Conservation (phyloP, 1,284 basidiomycete species). For the Ustilago tritici region DNA sequence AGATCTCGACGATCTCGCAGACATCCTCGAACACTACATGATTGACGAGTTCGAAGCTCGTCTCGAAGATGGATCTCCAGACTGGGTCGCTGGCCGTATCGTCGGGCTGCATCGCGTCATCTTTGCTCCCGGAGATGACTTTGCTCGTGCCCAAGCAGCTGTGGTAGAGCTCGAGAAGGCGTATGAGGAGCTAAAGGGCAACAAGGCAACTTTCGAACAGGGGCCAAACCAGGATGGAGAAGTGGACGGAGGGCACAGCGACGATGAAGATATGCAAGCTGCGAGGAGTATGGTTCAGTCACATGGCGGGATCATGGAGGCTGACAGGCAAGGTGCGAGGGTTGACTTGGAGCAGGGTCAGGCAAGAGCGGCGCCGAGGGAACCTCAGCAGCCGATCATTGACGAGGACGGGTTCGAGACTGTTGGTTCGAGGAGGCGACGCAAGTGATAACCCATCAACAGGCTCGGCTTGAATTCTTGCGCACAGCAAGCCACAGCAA, state of each 20-base stretch:
- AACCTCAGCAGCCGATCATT: constrained; percentile 49
- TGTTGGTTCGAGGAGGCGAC: constrained; percentile 56
- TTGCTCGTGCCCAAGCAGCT: constrained; percentile 36
- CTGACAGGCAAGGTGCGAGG: constrained; percentile 36
- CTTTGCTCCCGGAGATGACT: constrained; percentile 45
- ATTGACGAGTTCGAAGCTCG: constrained; percentile 64
- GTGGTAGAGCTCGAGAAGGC: constrained; percentile 56
- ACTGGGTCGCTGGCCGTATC: constrained; percentile 59
- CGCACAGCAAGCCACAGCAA: background rate
- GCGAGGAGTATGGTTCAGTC: constrained; percentile 35
- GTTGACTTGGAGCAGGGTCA: constrained; percentile 35
- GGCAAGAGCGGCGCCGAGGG: constrained; percentile 11
- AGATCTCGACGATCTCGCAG: constrained; percentile 64
- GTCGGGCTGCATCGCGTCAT: constrained; percentile 53
- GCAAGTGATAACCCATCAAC: constrained; percentile 23
- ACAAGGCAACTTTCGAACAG: constrained; percentile 36
- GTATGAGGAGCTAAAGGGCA: constrained; percentile 45
- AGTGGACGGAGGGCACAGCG: constrained; percentile 31
- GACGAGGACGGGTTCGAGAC: constrained; percentile 66
- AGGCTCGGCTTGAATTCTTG: no score
- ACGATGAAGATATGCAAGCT: constrained; percentile 48
- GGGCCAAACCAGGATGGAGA: constrained; percentile 35
- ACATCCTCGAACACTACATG: constrained; percentile 63
- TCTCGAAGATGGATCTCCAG: constrained; percentile 63
- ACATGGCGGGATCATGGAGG: constrained; percentile 44